These are phyloP conservation scores for Gynochthodes officinalis DNA, from an alignment of 257 asterid species.

Conservation along the genomic window DNA sequence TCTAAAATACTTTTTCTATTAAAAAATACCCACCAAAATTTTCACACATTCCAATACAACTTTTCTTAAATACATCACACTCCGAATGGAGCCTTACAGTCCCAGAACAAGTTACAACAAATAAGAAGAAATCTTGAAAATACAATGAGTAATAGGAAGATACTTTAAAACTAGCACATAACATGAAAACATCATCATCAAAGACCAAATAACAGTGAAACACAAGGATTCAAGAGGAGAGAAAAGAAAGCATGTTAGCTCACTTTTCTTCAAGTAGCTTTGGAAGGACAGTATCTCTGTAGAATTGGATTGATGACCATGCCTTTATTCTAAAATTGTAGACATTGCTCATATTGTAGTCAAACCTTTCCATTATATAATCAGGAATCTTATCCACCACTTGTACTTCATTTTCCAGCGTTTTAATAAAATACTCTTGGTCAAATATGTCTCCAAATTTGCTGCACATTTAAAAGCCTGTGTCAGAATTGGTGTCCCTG, in stretches of 20 bases:
- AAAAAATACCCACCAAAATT: too few species aligned
- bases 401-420: constrained; percentile 76
- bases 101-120: neutral
- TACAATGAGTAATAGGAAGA: neutral
- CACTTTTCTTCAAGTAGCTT: constrained; percentile 94
- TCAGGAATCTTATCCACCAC: constrained; percentile 67
- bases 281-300: constrained; percentile 80
- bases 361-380: constrained; percentile 86
- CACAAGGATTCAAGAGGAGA: constrained; percentile 15
- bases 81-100: too few species aligned
- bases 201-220: constrained; percentile 10
- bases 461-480: constrained; percentile 50
- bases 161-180: neutral
- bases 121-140: neutral
- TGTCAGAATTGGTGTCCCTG: constrained; percentile 12
- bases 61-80: too few species aligned
- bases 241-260: constrained; percentile 31
- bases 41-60: too few species aligned
- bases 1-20: too few species aligned
- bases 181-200: neutral
- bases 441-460: constrained; percentile 89
- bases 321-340: constrained; percentile 94
- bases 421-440: constrained; percentile 72
- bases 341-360: constrained; percentile 78
- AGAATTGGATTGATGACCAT: constrained; percentile 78